phyloP scores from a whole-genome alignment of 108 stramenopile genomes.

The Nannochloropsis gaditana region DNA sequence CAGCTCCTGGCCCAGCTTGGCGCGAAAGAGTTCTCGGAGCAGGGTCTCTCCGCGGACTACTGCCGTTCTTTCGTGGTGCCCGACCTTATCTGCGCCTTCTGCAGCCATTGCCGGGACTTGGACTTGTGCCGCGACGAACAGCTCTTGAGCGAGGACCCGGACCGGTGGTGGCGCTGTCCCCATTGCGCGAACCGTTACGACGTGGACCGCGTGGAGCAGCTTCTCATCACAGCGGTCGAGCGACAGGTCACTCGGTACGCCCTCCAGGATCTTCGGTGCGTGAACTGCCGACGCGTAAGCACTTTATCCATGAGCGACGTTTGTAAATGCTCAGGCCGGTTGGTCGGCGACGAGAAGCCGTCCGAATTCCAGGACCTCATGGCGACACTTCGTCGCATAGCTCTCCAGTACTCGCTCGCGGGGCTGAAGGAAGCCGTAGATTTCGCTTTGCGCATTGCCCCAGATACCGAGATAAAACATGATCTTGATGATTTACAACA shows the following conservation, averaged over 20 bases:
- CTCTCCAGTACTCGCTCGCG: background rate
- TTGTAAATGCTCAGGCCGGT: background rate
- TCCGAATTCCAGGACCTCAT: background rate
- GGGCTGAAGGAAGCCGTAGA: conserved; percentile 16
- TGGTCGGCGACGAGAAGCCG: background rate
- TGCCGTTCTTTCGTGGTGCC: conserved; percentile 75
- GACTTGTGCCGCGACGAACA: conserved; percentile 71
- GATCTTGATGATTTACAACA: conserved; percentile 1
- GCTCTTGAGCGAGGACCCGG: conserved; percentile 35
- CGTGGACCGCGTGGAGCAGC: conserved; percentile 64
- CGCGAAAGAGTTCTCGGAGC: conserved; percentile 81
- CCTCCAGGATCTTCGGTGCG: conserved; percentile 84
- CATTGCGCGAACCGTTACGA: conserved; percentile 79
- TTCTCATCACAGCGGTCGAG: conserved; percentile 69
- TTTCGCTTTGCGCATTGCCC: background rate
- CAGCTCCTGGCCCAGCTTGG: conserved; percentile 83
- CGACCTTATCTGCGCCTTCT: conserved; percentile 88
- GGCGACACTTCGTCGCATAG: background rate
- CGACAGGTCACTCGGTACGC: conserved; percentile 70
- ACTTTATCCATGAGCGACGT: background rate
- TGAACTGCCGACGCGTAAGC: conserved; percentile 54
- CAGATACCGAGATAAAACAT: background rate
- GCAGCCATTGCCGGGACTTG: conserved; percentile 78
- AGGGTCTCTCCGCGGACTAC: conserved; percentile 76
- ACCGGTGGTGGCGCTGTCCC: conserved; percentile 66